These are phyloP conservation scores for Sclerotiophoma versabilis DNA, from an alignment of 2,329 filamentous ascomycete genomes.

Conservation along the genomic window DNA sequence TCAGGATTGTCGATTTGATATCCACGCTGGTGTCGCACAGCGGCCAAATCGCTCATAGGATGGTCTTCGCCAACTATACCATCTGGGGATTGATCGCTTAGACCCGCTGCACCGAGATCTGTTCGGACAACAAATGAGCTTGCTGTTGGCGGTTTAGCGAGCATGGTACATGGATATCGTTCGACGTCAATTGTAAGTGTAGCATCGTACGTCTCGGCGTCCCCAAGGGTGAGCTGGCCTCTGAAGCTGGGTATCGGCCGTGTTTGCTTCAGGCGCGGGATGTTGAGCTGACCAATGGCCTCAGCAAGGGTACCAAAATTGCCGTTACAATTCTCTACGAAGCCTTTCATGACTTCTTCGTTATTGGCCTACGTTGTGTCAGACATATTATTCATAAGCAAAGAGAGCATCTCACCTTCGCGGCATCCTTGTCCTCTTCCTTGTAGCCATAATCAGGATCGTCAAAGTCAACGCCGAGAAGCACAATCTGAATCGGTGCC, in stretches of 20 bases:
- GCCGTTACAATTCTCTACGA: constrained; percentile 73
- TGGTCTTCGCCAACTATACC: constrained; percentile 54
- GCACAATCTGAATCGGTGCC: constrained; percentile 73
- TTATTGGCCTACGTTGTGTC: constrained; percentile 65
- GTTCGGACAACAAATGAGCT: constrained; percentile 73
- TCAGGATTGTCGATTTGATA: constrained; percentile 82
- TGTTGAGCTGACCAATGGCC: constrained; percentile 80
- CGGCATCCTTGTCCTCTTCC: constrained; percentile 79
- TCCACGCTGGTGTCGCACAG: constrained; percentile 77
- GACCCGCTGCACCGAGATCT: constrained; percentile 56
- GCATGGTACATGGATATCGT: constrained; percentile 85
- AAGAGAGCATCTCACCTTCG: constrained; percentile 63
- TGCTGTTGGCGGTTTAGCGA: constrained; percentile 75
- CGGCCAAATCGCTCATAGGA: constrained; percentile 59
- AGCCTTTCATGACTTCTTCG: constrained; percentile 69
- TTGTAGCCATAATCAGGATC: constrained; percentile 88
- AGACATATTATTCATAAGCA: constrained; percentile 12
- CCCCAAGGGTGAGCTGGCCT: constrained; percentile 79
- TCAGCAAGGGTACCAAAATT: constrained; percentile 84
- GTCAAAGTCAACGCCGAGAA: constrained; percentile 93
- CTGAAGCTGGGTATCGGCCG: constrained; percentile 80
- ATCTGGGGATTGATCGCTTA: constrained; percentile 61
- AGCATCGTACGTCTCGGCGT: constrained; percentile 74
- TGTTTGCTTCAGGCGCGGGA: constrained; percentile 77
- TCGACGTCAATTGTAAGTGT: constrained; percentile 86